Evolutionary conservation across 1,284 basidiomycete species (phyloP).

Genomic region (Ceratobasidium sp.): DNA sequence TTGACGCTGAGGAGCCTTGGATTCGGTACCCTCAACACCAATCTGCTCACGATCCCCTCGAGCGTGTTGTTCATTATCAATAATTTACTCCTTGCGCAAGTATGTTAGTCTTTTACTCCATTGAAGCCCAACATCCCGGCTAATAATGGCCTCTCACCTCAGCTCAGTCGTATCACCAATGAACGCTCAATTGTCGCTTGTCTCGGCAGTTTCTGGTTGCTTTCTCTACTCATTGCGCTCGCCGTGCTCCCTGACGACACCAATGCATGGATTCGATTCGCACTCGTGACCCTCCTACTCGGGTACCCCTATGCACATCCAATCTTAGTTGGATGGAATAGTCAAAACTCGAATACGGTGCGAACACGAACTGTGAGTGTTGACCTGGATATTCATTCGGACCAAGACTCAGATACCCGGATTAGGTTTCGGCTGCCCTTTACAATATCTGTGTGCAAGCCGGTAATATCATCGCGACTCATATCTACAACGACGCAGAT

Average conservation of each 20-base stretch:
- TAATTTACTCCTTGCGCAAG: slow-evolving; percentile 23
- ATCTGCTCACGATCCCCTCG: slow-evolving; percentile 51
- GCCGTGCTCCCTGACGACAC: slow-evolving; percentile 8
- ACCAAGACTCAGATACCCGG: neutral
- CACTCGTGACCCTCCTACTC: slow-evolving; percentile 35
- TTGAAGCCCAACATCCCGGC: neutral
- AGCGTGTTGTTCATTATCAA: slow-evolving; percentile 46
- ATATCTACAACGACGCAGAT: slow-evolving; percentile 41
- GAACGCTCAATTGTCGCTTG: slow-evolving; percentile 32
- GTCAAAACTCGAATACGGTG: slow-evolving; percentile 43
- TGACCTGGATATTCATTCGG: neutral
- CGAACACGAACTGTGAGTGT: slow-evolving; percentile 32
- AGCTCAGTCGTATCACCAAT: slow-evolving; percentile 30
- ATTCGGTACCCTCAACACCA: slow-evolving; percentile 52
- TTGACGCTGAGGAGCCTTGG: slow-evolving; percentile 52
- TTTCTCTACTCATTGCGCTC: slow-evolving; percentile 36
- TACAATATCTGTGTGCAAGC: slow-evolving; percentile 46
- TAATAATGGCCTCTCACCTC: neutral
- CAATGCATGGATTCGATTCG: slow-evolving; percentile 38
- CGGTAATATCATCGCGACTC: slow-evolving; percentile 37
- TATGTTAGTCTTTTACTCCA: neutral
- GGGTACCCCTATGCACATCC: slow-evolving; percentile 44
- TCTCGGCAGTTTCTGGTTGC: slow-evolving; percentile 31
- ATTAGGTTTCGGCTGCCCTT: slow-evolving; percentile 32
- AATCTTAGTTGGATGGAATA: slow-evolving; percentile 43